Conservation (phyloP, 805 yeast genomes). For the Metschnikowia noctiluminum region DNA sequence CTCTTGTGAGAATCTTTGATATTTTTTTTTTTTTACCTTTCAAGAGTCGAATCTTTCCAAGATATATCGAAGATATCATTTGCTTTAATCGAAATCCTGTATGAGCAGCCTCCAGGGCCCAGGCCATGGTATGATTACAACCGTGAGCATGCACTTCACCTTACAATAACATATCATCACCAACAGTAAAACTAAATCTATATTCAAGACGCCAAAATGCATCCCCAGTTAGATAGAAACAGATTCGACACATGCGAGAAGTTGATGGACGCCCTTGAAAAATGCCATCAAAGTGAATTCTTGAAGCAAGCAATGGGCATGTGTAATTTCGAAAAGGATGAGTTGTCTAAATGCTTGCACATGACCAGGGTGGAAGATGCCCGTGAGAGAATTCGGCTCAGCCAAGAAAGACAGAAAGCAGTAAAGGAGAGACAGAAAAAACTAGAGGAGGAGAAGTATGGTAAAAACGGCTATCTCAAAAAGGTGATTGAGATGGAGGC, state of each 20-base stretch:
- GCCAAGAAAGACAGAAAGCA: constrained; percentile 53
- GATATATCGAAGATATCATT: too few species aligned
- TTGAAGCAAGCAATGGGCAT: constrained; percentile 70
- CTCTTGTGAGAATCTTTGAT: too few species aligned
- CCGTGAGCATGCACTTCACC: too few species aligned
- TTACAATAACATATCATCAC: too few species aligned
- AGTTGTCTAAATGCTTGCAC: constrained; percentile 74
- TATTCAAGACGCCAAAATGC: constrained; percentile 24
- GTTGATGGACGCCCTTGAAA: constrained; percentile 81
- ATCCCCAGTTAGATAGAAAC: constrained; percentile 43
- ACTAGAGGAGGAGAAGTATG: constrained; percentile 74
- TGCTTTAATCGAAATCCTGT: too few species aligned
- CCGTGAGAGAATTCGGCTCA: constrained; percentile 50
- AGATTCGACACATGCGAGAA: constrained; percentile 62
- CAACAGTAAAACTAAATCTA: too few species aligned
- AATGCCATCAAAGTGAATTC: constrained; percentile 75
- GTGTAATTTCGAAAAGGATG: constrained; percentile 82
- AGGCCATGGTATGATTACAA: too few species aligned
- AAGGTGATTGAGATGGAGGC: constrained; percentile 52
- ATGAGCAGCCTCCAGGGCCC: too few species aligned
- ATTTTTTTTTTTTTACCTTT: too few species aligned
- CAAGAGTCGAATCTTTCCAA: too few species aligned
- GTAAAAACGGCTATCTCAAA: constrained; percentile 68
- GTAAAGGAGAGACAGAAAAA: constrained; percentile 56
- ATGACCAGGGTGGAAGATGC: constrained; percentile 65